Evolutionary conservation across 306 rosid genomes (phyloP), one percentile per base, ranked within the genome.

Genomic region (Rosa persica): DNA sequence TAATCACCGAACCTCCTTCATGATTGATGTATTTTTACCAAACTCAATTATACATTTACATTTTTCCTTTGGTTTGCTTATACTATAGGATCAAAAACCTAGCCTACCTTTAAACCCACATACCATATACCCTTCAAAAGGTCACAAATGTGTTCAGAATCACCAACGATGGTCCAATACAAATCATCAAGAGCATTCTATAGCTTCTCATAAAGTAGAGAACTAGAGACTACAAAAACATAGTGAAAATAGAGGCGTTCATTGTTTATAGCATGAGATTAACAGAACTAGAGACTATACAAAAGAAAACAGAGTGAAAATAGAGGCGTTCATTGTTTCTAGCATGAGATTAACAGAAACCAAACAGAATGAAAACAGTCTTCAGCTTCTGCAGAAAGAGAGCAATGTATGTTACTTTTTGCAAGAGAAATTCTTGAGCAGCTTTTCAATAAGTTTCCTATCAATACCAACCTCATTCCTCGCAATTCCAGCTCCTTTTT

Each of bases 351-450:
- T 62, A 39, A 39, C 1, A 39, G 15, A 22, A 11, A 13, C 22
- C 15, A 40, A 55, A 58, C 64, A 43, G 20, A 61, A 5, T 12
- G 19, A 58, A 42, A 74, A 6, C 25, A 58, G 20, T 30, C 38
- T 12, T 54, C 19, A 54, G 39, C 67, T 61, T 27, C 39, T 6
- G 42, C 19, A 75, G 47, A 23, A 9, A 75, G 20, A 61, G 10
- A 23, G 30, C n/a, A 22, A 11, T 44, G 79, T 17, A 23, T 75
- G 11, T 39, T 82, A 92, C 98, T 27, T 97, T 87, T 87, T 90
- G 82, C 96, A 92, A 77, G 93, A 89, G 38, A 96, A 90, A 72
- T 94, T 94, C 80, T 71, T 84, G 70, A 94, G 98, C 8, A 94
- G 96, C 62, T 88, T 90, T 83, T 90, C 98, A 19, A 90, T 86